phyloP scores from a whole-genome alignment of 306 rosid genomes.

The Casuarina cunninghamiana region DNA sequence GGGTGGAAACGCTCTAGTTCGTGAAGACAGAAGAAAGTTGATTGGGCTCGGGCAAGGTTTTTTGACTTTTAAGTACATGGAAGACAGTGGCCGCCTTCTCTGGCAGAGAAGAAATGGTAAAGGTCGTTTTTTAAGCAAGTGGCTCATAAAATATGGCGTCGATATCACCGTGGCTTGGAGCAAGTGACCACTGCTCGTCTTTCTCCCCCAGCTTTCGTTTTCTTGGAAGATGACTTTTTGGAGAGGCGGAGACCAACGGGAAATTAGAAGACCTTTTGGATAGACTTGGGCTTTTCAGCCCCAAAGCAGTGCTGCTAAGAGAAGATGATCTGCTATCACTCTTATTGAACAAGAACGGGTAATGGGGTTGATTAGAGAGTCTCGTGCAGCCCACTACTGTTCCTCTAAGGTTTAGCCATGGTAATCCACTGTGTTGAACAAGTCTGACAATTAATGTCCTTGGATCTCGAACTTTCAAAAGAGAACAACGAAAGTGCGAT shows the following conservation, averaged over 20 bases:
- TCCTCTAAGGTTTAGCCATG: background rate
- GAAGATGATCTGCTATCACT: background rate
- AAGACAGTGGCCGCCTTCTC: background rate
- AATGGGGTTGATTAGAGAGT: background rate
- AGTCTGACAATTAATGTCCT: background rate
- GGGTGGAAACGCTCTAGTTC: background rate
- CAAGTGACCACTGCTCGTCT: background rate
- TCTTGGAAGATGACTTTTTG: conserved; percentile 7
- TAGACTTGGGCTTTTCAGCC: background rate
- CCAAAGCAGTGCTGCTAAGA: background rate
- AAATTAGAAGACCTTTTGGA: background rate
- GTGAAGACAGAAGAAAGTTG: background rate
- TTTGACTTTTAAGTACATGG: background rate
- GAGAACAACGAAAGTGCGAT: background rate
- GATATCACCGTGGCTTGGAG: conserved; percentile 18
- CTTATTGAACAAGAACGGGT: background rate
- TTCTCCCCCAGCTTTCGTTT: conserved; percentile 17
- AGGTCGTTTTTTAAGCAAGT: conserved; percentile 6
- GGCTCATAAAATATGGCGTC: background rate
- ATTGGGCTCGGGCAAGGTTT: background rate
- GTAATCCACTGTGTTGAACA: too few relatives aligned
- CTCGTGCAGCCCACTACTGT: background rate
- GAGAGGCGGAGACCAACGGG: background rate
- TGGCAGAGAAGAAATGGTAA: conserved; percentile 8
- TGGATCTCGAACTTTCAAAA: background rate